Conservation (phyloP, 202 grass and related monocot genomes). For the Panicum hallii region DNA sequence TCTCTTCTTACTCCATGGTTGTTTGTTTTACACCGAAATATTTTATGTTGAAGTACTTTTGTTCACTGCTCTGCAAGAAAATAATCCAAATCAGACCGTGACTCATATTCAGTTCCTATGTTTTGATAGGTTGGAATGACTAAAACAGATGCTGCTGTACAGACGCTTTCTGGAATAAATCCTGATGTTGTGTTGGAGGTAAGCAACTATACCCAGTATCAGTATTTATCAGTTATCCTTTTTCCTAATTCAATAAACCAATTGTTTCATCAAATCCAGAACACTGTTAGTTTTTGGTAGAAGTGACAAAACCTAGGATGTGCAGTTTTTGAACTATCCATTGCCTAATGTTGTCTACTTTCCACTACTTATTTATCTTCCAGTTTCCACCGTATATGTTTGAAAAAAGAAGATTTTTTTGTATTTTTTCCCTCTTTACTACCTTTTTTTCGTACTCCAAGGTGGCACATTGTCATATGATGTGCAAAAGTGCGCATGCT, state of each 20-base stretch:
- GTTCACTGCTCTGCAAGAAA: background rate
- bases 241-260: constrained; percentile 25
- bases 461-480: background rate
- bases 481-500: background rate
- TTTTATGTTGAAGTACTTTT: background rate
- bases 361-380: constrained; percentile 2
- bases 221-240: constrained; percentile 2
- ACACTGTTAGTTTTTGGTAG: constrained; percentile 1
- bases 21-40: background rate
- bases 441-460: background rate
- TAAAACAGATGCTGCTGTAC: constrained; percentile 98
- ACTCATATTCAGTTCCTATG: constrained; percentile 15
- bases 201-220: constrained; percentile 24
- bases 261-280: constrained; percentile 19
- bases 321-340: constrained; percentile 5
- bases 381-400: too few relatives aligned
- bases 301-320: background rate
- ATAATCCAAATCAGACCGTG: background rate
- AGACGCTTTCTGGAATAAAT: constrained; percentile 95
- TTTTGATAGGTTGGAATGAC: constrained; percentile 89
- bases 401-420: too few relatives aligned
- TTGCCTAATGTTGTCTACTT: constrained; percentile 2
- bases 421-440: too few relatives aligned
- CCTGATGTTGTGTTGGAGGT: constrained; percentile 96
- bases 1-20: background rate